Evolutionary conservation across 2,329 filamentous ascomycete species (phyloP), one percentile per base, ranked within the genome.

Genomic region (Aspergillus texensis): DNA sequence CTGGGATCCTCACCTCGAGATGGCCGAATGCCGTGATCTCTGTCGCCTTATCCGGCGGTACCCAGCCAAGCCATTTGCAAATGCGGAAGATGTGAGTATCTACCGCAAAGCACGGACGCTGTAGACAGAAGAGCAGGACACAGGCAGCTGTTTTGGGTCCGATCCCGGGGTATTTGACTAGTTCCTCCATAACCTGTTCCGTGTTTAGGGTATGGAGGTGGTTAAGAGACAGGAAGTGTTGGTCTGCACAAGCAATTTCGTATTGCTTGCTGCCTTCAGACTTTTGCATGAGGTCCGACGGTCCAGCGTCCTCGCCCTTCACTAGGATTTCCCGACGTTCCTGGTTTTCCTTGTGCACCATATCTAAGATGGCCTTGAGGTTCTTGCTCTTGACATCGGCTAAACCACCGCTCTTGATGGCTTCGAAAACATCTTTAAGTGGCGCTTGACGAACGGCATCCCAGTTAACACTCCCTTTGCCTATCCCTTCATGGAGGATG

Each of bases 401-500:
- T 2, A 94, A 80, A 0, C 93, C 93, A 11, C 91, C 91, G 9
- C 80, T 78, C 68, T 87, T 88, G 71, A 95, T 93, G 0, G 90
- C 86, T 57, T 89, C 79, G 53, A 85, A 86, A n/a, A 95, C 81
- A 6, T 90, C 86, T 45, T 85, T 80, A 5, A 86, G 74, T 1
- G 86, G 76, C 1, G 88, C 86, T 30, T 80, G 75, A 26, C 88
- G 85, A 1, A 94, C 89, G 11, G 86, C 87, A 68, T 92, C 86
- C 90, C 91, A 94, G 72, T 93, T 82, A 9, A 93, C 89, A 60
- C 89, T 91, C 3, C 89, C 89, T 68, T 89, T 88, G 6, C 89
- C 90, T 11, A 89, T 79, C 8, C 90, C 88, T 48, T 85, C 81
- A 36, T 87, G 74, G 4, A 90, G 78, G 21, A 87, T 81, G 1